phyloP scores from a whole-genome alignment of 371 early-diverging fungal genomes.

The Encephalitozoon cuniculi region DNA sequence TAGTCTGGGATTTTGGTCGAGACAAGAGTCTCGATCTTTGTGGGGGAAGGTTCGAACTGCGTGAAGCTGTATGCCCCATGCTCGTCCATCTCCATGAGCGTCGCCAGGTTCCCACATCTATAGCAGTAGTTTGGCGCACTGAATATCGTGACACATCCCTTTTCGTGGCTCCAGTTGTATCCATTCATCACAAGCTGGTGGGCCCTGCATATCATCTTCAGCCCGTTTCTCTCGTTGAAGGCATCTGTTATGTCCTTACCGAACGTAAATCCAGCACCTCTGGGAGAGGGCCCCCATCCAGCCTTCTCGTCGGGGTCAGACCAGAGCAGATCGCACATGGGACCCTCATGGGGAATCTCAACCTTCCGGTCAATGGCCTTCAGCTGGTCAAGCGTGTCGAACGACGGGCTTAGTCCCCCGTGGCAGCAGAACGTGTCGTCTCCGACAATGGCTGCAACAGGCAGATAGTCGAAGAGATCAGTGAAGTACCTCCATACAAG shows the following conservation, averaged over 20 bases:
- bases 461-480: conserved; percentile 93
- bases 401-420: conserved; percentile 92
- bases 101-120: conserved; percentile 94
- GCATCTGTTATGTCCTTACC: conserved; percentile 81
- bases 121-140: conserved; percentile 98
- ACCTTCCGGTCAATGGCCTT: conserved; percentile 84
- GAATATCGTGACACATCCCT: conserved; percentile 94
- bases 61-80: conserved; percentile 70
- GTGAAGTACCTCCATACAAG: conserved; percentile 96
- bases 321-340: conserved; percentile 95
- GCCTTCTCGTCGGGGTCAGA: conserved; percentile 94
- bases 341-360: conserved; percentile 96
- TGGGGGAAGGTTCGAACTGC: conserved; percentile 93
- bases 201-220: conserved; percentile 87
- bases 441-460: conserved; percentile 84
- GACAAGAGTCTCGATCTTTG: conserved; percentile 88
- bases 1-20: conserved; percentile 94
- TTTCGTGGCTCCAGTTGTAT: conserved; percentile 90
- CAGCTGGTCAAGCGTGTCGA: conserved; percentile 90
- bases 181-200: conserved; percentile 99
- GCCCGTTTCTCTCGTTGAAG: conserved; percentile 89
- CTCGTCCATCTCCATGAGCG: conserved; percentile 86
- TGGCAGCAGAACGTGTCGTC: conserved; percentile 92
- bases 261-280: conserved; percentile 96
- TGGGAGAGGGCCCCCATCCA: conserved; percentile 93